phyloP scores from a whole-genome alignment of 257 asterid genomes.

The Solanum pinnatisectum region DNA sequence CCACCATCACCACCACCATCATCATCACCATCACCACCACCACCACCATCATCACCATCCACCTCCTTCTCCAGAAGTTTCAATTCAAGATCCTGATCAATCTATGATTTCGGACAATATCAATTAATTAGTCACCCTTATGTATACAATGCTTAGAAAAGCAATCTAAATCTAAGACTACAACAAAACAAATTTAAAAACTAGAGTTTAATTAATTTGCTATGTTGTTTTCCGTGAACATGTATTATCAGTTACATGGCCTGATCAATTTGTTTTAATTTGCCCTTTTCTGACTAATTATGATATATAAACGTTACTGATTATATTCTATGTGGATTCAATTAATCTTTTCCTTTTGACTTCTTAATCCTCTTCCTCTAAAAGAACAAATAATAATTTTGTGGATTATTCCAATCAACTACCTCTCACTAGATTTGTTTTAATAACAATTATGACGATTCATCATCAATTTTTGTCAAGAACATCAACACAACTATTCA shows the following conservation, averaged over 20 bases:
- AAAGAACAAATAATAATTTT: neutral
- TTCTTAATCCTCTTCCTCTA: neutral
- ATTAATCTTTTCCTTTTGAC: neutral
- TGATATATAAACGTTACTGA: neutral
- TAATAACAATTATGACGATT: no score
- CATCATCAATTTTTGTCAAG: neutral
- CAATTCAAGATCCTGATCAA: neutral
- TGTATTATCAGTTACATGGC: neutral
- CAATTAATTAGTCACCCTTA: neutral
- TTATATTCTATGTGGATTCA: neutral
- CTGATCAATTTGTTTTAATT: neutral
- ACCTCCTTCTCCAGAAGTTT: neutral
- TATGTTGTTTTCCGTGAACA: neutral
- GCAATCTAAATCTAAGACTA: neutral
- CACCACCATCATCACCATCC: neutral
- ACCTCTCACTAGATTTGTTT: neutral
- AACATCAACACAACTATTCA: neutral
- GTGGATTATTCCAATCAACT: neutral
- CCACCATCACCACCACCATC: fast-evolving
- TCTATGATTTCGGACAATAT: neutral
- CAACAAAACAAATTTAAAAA: neutral
- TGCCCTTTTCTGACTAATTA: neutral
- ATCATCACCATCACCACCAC: neutral
- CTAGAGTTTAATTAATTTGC: neutral
- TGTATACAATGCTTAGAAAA: neutral